Conservation (phyloP, 305 asterid genomes). For the Nicotiana rustica region DNA sequence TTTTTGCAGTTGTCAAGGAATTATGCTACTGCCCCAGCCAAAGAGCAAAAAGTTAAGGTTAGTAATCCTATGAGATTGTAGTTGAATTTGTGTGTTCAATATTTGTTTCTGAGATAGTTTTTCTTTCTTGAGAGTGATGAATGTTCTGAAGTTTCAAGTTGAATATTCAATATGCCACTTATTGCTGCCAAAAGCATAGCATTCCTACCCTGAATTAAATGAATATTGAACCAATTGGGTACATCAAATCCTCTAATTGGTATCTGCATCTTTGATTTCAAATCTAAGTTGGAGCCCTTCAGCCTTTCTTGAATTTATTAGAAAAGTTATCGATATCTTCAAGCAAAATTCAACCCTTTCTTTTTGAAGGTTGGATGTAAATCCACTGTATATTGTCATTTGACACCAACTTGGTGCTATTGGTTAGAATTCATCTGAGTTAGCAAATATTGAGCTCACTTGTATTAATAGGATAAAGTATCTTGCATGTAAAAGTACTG, state of each 20-base stretch:
- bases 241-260: slow-evolving; percentile 9
- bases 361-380: background rate
- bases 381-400: background rate
- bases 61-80: slow-evolving; percentile 12
- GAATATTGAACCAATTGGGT: background rate
- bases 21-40: slow-evolving; percentile 63
- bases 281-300: background rate
- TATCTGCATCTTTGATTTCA: background rate
- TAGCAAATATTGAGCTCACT: background rate
- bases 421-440: background rate
- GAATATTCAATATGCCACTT: slow-evolving; percentile 4
- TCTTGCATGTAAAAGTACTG: background rate
- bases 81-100: background rate
- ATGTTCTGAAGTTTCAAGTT: background rate
- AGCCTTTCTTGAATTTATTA: slow-evolving; percentile 22
- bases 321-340: background rate
- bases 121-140: too few relatives aligned
- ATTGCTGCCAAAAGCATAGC: background rate
- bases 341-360: slow-evolving; percentile 17
- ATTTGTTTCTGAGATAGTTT: background rate
- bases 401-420: background rate
- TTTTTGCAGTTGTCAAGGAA: slow-evolving; percentile 67
- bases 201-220: slow-evolving; percentile 5
- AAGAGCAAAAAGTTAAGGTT: slow-evolving; percentile 82
- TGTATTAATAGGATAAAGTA: background rate